Conservation (phyloP, 441 rosid species). For the Euphorbia schlechtendalii region DNA sequence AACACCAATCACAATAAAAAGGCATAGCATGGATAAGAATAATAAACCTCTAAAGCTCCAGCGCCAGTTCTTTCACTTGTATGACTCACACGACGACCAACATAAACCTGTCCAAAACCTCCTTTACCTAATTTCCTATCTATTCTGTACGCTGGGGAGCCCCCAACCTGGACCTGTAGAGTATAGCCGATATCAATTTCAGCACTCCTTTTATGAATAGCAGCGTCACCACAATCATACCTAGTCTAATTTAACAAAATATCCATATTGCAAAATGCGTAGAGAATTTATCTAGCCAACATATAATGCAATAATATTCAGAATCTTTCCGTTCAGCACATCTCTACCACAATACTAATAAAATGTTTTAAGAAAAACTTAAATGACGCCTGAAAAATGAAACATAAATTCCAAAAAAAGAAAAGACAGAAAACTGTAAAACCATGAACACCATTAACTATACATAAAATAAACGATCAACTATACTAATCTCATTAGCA, state of each 20-base stretch:
- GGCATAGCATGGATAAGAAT: background rate
- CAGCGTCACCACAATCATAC: background rate
- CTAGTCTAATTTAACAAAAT: slow-evolving; percentile 2
- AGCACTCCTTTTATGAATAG: background rate
- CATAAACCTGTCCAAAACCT: slow-evolving; percentile 78
- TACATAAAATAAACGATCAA: too few relatives aligned
- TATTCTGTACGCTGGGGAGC: slow-evolving; percentile 53
- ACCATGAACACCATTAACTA: too few relatives aligned
- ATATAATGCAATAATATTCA: too few relatives aligned
- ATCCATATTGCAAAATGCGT: background rate
- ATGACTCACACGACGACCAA: slow-evolving; percentile 52
- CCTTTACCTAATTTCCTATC: slow-evolving; percentile 71
- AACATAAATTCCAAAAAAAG: too few relatives aligned
- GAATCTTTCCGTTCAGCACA: too few relatives aligned
- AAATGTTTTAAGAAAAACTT: too few relatives aligned
- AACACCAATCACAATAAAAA: background rate
- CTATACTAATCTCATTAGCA: too few relatives aligned
- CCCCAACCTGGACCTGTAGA: slow-evolving; percentile 58
- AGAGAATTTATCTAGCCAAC: background rate
- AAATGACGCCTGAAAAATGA: too few relatives aligned
- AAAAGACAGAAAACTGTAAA: too few relatives aligned
- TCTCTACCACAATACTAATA: background rate
- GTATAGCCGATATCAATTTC: slow-evolving; percentile 8
- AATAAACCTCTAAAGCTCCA: slow-evolving; percentile 23
- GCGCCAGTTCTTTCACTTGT: slow-evolving; percentile 31